These are phyloP conservation scores for Trichoderma asperelloides DNA, from an alignment of 495 filamentous ascomycete genomes.

Conservation along the genomic window DNA sequence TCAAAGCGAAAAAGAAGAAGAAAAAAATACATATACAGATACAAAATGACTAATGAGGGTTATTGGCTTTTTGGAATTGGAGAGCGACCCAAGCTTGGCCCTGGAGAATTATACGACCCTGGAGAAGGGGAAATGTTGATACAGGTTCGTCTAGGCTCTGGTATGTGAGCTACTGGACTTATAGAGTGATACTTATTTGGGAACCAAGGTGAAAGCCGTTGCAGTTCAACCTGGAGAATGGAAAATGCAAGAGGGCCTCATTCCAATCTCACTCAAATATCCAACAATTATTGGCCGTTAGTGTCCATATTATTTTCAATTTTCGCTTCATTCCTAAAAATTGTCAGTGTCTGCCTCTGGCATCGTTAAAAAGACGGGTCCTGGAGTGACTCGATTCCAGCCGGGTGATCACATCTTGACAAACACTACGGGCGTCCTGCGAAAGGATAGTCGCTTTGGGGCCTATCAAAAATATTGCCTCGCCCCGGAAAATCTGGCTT, in stretches of 20 bases:
- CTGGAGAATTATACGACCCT: not conserved
- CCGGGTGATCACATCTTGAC: conserved; percentile 12
- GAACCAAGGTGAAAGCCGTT: conserved; percentile 1
- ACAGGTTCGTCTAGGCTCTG: not conserved
- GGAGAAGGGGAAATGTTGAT: not conserved
- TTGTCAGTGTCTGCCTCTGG: conserved; percentile 11
- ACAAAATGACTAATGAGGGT: not conserved
- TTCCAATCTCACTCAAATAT: conserved; percentile 14
- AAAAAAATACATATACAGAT: no score
- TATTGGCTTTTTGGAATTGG: not conserved
- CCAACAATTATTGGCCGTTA: conserved; percentile 16
- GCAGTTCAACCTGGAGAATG: conserved; percentile 15
- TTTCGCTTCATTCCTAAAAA: not conserved
- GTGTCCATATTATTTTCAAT: not conserved
- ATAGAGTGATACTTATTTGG: not conserved
- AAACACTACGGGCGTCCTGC: conserved; percentile 9
- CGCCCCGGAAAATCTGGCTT: not conserved
- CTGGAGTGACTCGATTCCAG: conserved; percentile 14
- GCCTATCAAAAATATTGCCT: conserved; percentile 14
- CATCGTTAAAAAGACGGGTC: conserved; percentile 11
- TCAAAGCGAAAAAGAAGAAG: no score
- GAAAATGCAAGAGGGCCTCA: conserved; percentile 14
- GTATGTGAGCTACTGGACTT: not conserved
- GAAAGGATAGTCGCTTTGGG: conserved; percentile 14
- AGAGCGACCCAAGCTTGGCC: not conserved